Evolutionary conservation across 805 yeast genomes (phyloP).

Genomic region (Lachancea lanzarotensis): DNA sequence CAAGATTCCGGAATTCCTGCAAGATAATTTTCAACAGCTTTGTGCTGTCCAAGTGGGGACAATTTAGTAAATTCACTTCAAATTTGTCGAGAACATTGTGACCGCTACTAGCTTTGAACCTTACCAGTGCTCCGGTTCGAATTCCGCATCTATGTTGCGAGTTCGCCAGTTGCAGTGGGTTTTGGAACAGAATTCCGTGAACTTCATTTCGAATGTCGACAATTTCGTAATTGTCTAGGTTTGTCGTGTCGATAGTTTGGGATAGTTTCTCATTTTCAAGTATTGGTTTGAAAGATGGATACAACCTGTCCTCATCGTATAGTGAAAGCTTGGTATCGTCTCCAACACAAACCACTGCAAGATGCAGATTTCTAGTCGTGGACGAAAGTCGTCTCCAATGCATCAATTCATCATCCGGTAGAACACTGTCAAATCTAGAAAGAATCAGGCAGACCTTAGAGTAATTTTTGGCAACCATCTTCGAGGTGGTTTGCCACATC

Average conservation of each 20-base stretch:
- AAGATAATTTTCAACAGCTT: slow-evolving; percentile 50
- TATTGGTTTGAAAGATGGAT: slow-evolving; percentile 32
- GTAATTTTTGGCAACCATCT: slow-evolving; percentile 37
- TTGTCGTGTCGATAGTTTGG: slow-evolving; percentile 12
- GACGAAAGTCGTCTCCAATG: slow-evolving; percentile 73
- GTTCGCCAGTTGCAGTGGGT: slow-evolving; percentile 60
- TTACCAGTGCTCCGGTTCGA: slow-evolving; percentile 61
- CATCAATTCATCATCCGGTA: slow-evolving; percentile 75
- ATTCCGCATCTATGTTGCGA: slow-evolving; percentile 66
- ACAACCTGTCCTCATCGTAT: slow-evolving; percentile 28
- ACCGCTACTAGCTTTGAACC: slow-evolving; percentile 23
- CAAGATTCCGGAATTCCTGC: slow-evolving; percentile 54
- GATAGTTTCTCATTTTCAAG: slow-evolving; percentile 23
- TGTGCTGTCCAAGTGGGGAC: slow-evolving; percentile 60
- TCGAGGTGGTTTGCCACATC: slow-evolving; percentile 55
- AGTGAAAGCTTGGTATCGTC: slow-evolving; percentile 44
- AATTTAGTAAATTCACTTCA: slow-evolving; percentile 65
- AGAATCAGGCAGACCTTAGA: slow-evolving; percentile 56
- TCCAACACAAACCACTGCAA: slow-evolving; percentile 66
- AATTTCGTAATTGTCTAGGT: slow-evolving; percentile 32
- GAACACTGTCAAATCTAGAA: slow-evolving; percentile 63
- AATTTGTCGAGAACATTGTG: slow-evolving; percentile 35
- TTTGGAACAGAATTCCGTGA: slow-evolving; percentile 51
- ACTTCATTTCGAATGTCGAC: slow-evolving; percentile 46
- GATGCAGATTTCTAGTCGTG: slow-evolving; percentile 46